Evolutionary conservation across 306 rosid genomes (phyloP).

Genomic region (Fragaria vesca): DNA sequence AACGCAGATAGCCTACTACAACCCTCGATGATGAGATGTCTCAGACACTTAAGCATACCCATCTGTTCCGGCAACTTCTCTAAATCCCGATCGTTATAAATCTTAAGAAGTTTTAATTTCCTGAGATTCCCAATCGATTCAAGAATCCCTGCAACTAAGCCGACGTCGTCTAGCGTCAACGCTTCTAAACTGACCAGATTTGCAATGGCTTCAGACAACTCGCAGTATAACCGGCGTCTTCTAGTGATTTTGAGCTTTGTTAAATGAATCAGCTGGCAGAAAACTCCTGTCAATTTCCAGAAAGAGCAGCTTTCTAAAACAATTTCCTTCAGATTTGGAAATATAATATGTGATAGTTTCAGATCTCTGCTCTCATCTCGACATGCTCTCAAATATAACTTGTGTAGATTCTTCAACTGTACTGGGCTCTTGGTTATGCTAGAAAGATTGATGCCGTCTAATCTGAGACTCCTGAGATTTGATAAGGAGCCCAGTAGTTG

Average conservation of each 20-base stretch:
- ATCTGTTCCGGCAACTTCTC: constrained; percentile 1
- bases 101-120: constrained; percentile 42
- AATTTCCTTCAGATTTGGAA: constrained; percentile 45
- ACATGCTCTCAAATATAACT: constrained; percentile 34
- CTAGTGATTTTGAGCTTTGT: constrained; percentile 51
- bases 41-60: too few species aligned
- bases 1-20: constrained; percentile 46
- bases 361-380: not conserved
- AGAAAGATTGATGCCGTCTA: constrained; percentile 51
- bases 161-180: constrained; percentile 38
- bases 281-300: constrained; percentile 28
- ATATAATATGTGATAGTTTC: constrained; percentile 13
- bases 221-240: constrained; percentile 40
- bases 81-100: constrained; percentile 45
- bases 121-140: constrained; percentile 38
- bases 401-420: constrained; percentile 42
- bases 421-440: constrained; percentile 21
- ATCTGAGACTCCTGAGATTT: constrained; percentile 39
- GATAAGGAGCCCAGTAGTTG: constrained; percentile 30
- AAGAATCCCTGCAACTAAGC: constrained; percentile 42
- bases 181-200: constrained; percentile 42
- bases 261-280: constrained; percentile 30
- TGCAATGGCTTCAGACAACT: constrained; percentile 43
- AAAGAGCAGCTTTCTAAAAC: not conserved
- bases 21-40: not conserved